Evolutionary conservation across 2,329 filamentous ascomycete genomes (phyloP).

Genomic region (Cladophialophora chaetospira): DNA sequence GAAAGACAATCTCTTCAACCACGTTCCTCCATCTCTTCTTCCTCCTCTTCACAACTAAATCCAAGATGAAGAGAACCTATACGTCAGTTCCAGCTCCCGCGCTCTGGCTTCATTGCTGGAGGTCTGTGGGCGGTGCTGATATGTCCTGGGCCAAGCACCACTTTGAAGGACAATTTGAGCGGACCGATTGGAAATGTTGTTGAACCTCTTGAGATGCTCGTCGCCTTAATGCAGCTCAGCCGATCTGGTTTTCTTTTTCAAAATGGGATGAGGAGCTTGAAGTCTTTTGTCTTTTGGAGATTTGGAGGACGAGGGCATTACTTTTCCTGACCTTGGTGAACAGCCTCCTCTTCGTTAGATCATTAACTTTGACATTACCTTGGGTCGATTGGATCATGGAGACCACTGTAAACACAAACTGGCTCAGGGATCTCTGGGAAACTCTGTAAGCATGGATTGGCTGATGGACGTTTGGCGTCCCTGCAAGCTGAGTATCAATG

Average conservation of each 20-base stretch:
- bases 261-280: no score
- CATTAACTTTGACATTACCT: background rate
- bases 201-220: background rate
- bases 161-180: conserved; percentile 34
- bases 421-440: no score
- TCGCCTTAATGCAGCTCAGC: background rate
- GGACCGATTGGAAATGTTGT: conserved; percentile 34
- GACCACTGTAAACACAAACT: no score
- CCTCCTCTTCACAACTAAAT: conserved; percentile 36
- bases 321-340: background rate
- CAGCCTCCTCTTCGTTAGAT: background rate
- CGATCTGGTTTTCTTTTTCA: background rate
- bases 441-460: no score
- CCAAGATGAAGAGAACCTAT: conserved; percentile 34
- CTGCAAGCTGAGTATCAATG: background rate
- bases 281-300: background rate
- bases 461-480: background rate
- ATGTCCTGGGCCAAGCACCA: conserved; percentile 35
- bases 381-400: background rate
- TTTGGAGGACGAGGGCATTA: background rate
- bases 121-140: conserved; percentile 36
- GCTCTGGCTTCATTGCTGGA: conserved; percentile 25
- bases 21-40: conserved; percentile 10
- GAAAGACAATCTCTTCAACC: conserved; percentile 11
- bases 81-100: conserved; percentile 31